phyloP scores from a whole-genome alignment of 2,329 filamentous ascomycete species.

The Helminthosporium solani region DNA sequence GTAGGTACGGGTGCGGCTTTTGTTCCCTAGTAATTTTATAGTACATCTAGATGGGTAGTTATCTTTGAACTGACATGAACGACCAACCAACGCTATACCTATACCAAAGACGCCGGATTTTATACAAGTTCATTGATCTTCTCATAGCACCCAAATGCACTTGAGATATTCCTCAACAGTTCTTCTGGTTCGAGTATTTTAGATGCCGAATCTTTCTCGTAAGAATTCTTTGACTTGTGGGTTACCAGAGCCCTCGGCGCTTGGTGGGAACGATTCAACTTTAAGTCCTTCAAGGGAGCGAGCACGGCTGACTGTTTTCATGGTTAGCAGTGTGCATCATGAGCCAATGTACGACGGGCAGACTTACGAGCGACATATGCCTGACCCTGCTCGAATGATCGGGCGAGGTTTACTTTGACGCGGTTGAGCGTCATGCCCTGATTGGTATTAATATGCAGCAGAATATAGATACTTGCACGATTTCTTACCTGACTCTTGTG shows the following conservation, averaged over 20 bases:
- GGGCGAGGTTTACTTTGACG: constrained; percentile 56
- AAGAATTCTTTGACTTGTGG: constrained; percentile 40
- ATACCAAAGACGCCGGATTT: neutral
- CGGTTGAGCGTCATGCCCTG: constrained; percentile 64
- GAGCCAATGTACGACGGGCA: neutral
- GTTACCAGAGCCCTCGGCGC: constrained; percentile 27
- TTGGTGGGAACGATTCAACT: constrained; percentile 34
- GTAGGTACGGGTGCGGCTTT: too few relatives aligned
- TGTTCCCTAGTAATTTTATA: too few relatives aligned
- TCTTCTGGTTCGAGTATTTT: neutral
- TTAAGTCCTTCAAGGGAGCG: constrained; percentile 53
- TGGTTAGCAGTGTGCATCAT: constrained; percentile 4
- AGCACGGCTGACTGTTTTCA: constrained; percentile 53
- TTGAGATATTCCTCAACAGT: neutral
- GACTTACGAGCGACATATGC: constrained; percentile 59
- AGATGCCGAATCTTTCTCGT: constrained; percentile 23
- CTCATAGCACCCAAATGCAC: neutral
- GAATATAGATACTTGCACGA: neutral
- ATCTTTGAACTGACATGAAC: too few relatives aligned
- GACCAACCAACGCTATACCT: too few relatives aligned
- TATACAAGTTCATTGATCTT: neutral
- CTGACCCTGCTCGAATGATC: constrained; percentile 59
- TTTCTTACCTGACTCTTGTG: constrained; percentile 53
- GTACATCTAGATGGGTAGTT: too few relatives aligned
- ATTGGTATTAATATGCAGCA: neutral